Conservation (phyloP, 2,329 filamentous ascomycete genomes). For the Pseudophaeomoniella oleicola region DNA sequence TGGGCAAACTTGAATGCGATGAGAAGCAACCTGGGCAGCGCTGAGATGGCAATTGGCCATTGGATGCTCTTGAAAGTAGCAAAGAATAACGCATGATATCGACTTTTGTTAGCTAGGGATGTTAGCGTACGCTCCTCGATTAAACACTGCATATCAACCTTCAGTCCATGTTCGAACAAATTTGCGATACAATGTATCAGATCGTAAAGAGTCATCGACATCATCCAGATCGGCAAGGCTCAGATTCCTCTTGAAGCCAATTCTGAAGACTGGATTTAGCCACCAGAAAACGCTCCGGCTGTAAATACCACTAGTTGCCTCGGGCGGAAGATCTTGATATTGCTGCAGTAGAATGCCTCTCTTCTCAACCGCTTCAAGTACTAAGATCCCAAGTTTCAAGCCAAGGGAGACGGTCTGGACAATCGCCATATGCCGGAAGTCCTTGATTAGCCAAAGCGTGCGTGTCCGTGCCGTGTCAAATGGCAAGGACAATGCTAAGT, state of each 20-base stretch:
- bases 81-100: constrained; percentile 2
- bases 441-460: neutral
- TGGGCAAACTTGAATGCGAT: constrained; percentile 15
- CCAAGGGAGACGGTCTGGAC: constrained; percentile 26
- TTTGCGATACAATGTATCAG: constrained; percentile 22
- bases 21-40: constrained; percentile 11
- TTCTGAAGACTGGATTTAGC: constrained; percentile 36
- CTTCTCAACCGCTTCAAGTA: constrained; percentile 33
- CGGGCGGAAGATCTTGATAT: constrained; percentile 28
- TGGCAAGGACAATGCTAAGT: constrained; percentile 19
- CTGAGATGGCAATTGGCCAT: constrained; percentile 8
- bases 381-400: constrained; percentile 27
- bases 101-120: neutral
- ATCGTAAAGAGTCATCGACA: constrained; percentile 29
- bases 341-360: constrained; percentile 22
- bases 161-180: constrained; percentile 25
- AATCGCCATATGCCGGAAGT: constrained; percentile 19
- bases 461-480: constrained; percentile 1
- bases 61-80: constrained; percentile 4
- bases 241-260: constrained; percentile 30
- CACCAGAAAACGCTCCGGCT: constrained; percentile 37
- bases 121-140: neutral
- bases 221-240: constrained; percentile 28
- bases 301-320: constrained; percentile 37
- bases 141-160: constrained; percentile 13